Evolutionary conservation across 768 basidiomycete species (phyloP), one percentile per base, ranked within the genome.

Genomic region (Gelatoporia subvermispora): DNA sequence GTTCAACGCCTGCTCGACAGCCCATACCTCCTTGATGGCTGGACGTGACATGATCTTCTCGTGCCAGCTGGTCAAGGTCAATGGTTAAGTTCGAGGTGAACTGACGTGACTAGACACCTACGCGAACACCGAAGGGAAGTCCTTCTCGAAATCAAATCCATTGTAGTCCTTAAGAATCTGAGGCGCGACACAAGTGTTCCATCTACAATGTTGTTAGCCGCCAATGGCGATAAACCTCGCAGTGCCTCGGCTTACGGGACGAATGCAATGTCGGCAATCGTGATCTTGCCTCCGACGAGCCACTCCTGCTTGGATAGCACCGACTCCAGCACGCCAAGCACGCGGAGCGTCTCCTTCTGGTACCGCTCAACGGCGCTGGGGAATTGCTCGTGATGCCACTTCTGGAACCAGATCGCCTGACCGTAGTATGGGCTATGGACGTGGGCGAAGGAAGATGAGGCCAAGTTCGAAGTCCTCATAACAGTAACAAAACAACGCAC

Each of bases 281-380:
- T 59, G 8, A 37, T 18, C 43, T 56, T 59, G 7, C 40, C 52
- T 9, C 55, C 54, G 35, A 54, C 48, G 35, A 53, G 52, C 52
- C 52, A 53, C 22, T 49, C 48, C 24, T 45, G 52, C 48, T 60
- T 58, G 1, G 43, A 43, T 2, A 62, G 52, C 20, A 60, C 58
- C 31, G 35, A 43, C 2, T 60, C 54, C 18, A 62, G 50, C 3
- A 62, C 60, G n/a, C 52, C 22, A 31, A 60, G 34, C 13, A 62
- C 59, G 18, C 60, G 53, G 11, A 40, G 15, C 11, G 49, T 53
- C 50, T 62, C 60, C 28, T 58, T 54, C 25, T 52, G 48, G 54
- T 62, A 62, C 10, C 60, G 51, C 37, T 55, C 54, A 18, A 58
- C 44, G 17, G 60, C 52, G 28, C 42, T 45, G 9, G 52, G 48